Evolutionary conservation across 208 protist genomes (phyloP).

Genomic region (Tritrichomonas foetus): DNA sequence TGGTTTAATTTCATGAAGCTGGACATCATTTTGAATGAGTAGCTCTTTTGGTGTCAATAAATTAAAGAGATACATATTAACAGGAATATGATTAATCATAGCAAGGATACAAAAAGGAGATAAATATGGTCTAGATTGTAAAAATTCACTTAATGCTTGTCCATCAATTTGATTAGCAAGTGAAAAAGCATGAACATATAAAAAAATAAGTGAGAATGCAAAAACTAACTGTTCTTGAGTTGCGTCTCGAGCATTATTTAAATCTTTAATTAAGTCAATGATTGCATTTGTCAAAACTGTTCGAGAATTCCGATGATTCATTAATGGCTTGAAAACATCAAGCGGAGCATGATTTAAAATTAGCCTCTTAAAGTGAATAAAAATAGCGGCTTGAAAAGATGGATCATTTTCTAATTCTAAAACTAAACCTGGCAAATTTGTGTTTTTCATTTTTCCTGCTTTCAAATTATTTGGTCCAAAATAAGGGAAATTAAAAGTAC

Average conservation of each 20-base stretch:
- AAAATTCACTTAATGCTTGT: neutral
- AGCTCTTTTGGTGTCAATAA: neutral
- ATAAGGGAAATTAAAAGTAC: too few species aligned
- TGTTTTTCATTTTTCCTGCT: too few species aligned
- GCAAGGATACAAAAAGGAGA: neutral
- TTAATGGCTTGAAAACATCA: neutral
- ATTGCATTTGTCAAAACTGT: neutral
- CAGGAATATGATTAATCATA: slow-evolving; percentile 22
- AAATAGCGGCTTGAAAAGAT: neutral
- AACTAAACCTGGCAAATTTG: too few species aligned
- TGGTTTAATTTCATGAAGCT: neutral
- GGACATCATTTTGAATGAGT: too few species aligned
- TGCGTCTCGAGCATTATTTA: neutral
- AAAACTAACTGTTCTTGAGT: slow-evolving; percentile 22
- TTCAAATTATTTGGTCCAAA: too few species aligned
- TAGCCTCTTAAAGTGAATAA: neutral
- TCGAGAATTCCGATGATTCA: neutral
- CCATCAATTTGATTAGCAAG: neutral
- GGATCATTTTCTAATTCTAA: neutral
- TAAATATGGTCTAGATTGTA: neutral
- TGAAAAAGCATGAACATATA: slow-evolving; percentile 7
- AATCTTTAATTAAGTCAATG: neutral
- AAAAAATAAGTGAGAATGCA: neutral
- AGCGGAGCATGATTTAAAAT: slow-evolving; percentile 21
- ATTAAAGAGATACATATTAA: neutral